Conservation (phyloP, 2,329 filamentous ascomycete species). For the Sporothrix curviconia region DNA sequence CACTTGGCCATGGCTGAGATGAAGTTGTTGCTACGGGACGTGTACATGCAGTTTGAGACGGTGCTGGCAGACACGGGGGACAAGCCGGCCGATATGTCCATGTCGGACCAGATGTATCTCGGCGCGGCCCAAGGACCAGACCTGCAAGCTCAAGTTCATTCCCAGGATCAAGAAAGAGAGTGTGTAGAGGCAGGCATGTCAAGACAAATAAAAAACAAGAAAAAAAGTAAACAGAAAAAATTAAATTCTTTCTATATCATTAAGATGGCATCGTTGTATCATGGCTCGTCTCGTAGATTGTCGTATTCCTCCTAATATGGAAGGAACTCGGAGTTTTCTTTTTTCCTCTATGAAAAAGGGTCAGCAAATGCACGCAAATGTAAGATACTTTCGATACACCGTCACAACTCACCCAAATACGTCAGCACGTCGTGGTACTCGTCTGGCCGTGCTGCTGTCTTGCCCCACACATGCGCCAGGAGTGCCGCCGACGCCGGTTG, state of each 20-base stretch:
- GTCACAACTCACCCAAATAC: constrained; percentile 5
- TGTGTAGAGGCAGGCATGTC: not conserved
- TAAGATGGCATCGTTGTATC: not conserved
- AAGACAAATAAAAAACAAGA: not conserved
- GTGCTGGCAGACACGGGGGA: constrained; percentile 37
- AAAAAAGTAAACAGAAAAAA: not conserved
- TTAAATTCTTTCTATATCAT: not conserved
- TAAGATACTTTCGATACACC: not conserved
- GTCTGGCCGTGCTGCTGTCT: not conserved
- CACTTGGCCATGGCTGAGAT: constrained; percentile 62
- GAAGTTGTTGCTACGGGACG: constrained; percentile 55
- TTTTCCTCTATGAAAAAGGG: constrained; percentile 4
- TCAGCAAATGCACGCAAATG: not conserved
- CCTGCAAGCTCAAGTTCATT: constrained; percentile 47
- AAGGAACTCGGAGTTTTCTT: constrained; percentile 12
- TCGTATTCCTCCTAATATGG: constrained; percentile 1
- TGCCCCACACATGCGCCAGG: constrained; percentile 11
- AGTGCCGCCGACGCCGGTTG: constrained; percentile 5
- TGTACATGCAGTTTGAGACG: constrained; percentile 54
- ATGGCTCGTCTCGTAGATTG: not conserved
- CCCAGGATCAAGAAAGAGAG: constrained; percentile 21
- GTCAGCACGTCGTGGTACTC: constrained; percentile 9
- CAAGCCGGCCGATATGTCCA: constrained; percentile 53
- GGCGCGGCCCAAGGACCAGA: constrained; percentile 52
- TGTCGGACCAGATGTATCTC: constrained; percentile 65